Evolutionary conservation across 108 stramenopile species (phyloP).

Genomic region (Craspedostauros australis): DNA sequence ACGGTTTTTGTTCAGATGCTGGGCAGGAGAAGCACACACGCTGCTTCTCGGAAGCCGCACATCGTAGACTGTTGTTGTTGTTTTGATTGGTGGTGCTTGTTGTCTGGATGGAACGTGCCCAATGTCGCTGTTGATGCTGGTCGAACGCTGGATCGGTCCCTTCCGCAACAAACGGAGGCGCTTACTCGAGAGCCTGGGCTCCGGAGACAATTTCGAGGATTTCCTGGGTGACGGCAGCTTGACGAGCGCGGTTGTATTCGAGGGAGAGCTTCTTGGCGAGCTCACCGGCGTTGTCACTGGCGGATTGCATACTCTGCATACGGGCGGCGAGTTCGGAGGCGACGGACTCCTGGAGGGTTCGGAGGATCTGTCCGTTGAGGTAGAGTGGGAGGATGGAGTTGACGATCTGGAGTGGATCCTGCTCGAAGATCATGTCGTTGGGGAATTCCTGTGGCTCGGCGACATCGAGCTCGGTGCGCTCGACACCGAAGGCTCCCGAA

Average conservation of each 20-base stretch:
- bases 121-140: neutral
- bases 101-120: neutral
- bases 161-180: neutral
- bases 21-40: no score
- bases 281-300: slow-evolving; percentile 92
- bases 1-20: no score
- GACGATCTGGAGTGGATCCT: slow-evolving; percentile 94
- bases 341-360: slow-evolving; percentile 91
- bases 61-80: no score
- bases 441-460: slow-evolving; percentile 89
- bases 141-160: neutral
- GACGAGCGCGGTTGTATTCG: slow-evolving; percentile 93
- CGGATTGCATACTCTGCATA: slow-evolving; percentile 96
- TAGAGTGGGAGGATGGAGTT: slow-evolving; percentile 95
- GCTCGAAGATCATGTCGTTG: slow-evolving; percentile 96
- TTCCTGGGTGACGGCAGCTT: slow-evolving; percentile 92
- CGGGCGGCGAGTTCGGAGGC: slow-evolving; percentile 94
- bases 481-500: slow-evolving; percentile 78
- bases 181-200: slow-evolving; percentile 76
- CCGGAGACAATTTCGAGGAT: slow-evolving; percentile 95
- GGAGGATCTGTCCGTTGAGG: slow-evolving; percentile 94
- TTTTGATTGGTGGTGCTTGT: neutral
- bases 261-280: slow-evolving; percentile 74
- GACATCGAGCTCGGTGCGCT: slow-evolving; percentile 67
- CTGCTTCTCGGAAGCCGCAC: no score